Evolutionary conservation across 116 monocot genomes (phyloP), one percentile per base, ranked within the genome.

Genomic region (Trichopus zeylanicus): DNA sequence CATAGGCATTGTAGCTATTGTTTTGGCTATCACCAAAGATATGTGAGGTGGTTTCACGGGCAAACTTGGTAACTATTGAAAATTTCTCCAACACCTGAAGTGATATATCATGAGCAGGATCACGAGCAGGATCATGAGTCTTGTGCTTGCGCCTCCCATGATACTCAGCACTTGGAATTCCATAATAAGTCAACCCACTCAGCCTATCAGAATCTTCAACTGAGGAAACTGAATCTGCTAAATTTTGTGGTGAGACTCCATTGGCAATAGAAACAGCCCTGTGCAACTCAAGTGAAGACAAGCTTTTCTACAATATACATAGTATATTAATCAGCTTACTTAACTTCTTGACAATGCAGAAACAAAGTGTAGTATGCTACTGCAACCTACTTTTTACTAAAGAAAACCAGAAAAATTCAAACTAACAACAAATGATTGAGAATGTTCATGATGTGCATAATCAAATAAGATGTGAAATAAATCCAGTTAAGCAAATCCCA

Each of bases 71-170:
- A 60, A 97, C 79, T 19, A 91, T 75, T 26, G 97, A 97, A 67
- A 97, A 97, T 67, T 97, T 91, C 73, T 97, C 97, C 71, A 97
- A 68, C 3, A 97, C 97, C 55, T 97, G 97, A 51, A 97, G 81
- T 53, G 91, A 91, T 57, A 92, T 64, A 73, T 92, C 92, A 69
- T 65, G 84, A 66, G 84, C n/a, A n/a, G n/a, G n/a, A n/a, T n/a
- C n/a, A n/a, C n/a, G n/a, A n/a, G n/a, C 83, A 73, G 91, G 88
- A 73, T 87, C 87, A 73, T 84, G 62, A 61, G 56, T 23, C 60
- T 66, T 97, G 54, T 78, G 70, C 53, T 63, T 84, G 27, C 65
- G 81, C 59, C 67, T 84, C 31, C 53, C 70, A 55, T 29, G 23
- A 67, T 81, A 86, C 34, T 81, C 80, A 35, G 75, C n/a, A n/a